Conservation (phyloP, 2,329 filamentous ascomycete species). For the Metarhizium rileyi region DNA sequence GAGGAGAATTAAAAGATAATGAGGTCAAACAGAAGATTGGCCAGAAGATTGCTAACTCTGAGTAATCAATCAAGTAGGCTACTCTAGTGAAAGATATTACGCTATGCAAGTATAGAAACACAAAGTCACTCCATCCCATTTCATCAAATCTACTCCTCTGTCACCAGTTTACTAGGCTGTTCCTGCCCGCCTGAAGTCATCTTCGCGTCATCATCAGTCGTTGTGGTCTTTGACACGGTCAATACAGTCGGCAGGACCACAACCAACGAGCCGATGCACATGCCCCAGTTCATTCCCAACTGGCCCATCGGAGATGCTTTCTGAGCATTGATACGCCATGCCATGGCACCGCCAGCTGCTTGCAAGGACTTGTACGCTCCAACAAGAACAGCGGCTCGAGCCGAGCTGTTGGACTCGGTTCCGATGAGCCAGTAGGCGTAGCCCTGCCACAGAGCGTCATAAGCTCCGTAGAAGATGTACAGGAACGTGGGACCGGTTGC, state of each 20-base stretch:
- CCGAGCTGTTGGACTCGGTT: conserved; percentile 31
- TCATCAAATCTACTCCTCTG: neutral
- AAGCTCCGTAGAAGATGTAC: conserved; percentile 62
- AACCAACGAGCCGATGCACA: conserved; percentile 33
- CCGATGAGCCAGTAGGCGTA: conserved; percentile 53
- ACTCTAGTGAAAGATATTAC: too few species aligned
- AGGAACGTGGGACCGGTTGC: conserved; percentile 56
- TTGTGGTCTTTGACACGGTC: conserved; percentile 23
- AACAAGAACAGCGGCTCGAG: conserved; percentile 31
- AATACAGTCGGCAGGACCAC: conserved; percentile 32
- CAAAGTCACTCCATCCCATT: neutral
- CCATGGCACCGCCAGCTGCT: conserved; percentile 32
- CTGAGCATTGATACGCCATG: conserved; percentile 33
- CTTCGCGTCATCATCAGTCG: conserved; percentile 13
- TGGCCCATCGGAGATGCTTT: conserved; percentile 27
- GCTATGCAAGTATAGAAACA: neutral
- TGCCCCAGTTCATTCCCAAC: conserved; percentile 35
- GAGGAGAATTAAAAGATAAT: too few species aligned
- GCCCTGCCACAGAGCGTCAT: conserved; percentile 59
- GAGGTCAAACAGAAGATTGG: too few species aligned
- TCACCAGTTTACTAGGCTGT: neutral
- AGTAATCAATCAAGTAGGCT: neutral
- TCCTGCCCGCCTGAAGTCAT: neutral
- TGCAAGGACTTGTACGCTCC: conserved; percentile 38
- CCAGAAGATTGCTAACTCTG: neutral